These are phyloP conservation scores for Colletotrichum kahawae DNA, from an alignment of 2,329 filamentous ascomycete species.

Conservation along the genomic window DNA sequence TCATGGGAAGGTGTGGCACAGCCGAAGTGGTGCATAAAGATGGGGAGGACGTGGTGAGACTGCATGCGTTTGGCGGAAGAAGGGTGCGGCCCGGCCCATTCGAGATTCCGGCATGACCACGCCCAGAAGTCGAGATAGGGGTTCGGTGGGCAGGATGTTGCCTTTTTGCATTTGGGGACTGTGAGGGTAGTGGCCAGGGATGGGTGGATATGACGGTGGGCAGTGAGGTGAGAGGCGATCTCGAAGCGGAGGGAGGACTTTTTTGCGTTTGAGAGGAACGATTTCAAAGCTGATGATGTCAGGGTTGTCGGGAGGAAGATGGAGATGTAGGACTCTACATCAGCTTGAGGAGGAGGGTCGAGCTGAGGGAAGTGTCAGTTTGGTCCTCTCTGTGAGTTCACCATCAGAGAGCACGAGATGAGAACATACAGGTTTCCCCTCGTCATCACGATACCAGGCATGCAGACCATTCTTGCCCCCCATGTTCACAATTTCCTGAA, in stretches of 20 bases:
- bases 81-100: constrained; percentile 67
- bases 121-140: constrained; percentile 72
- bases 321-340: constrained; percentile 69
- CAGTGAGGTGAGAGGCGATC: constrained; percentile 60
- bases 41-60: constrained; percentile 72
- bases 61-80: constrained; percentile 56
- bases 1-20: constrained; percentile 75
- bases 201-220: constrained; percentile 57
- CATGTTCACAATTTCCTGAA: constrained; percentile 49
- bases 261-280: constrained; percentile 67
- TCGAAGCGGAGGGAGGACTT: constrained; percentile 64
- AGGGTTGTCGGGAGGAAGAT: constrained; percentile 68
- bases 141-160: constrained; percentile 49
- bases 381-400: neutral
- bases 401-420: neutral
- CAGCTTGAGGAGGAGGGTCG: constrained; percentile 56
- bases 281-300: constrained; percentile 66
- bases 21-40: constrained; percentile 81
- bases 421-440: constrained; percentile 35
- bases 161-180: constrained; percentile 51
- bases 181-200: constrained; percentile 41
- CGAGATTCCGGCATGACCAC: constrained; percentile 67
- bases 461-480: constrained; percentile 52
- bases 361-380: constrained; percentile 29
- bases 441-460: constrained; percentile 50